These are phyloP conservation scores for Cokeromyces recurvatus DNA, from an alignment of 371 early-diverging fungal species.

Conservation along the genomic window DNA sequence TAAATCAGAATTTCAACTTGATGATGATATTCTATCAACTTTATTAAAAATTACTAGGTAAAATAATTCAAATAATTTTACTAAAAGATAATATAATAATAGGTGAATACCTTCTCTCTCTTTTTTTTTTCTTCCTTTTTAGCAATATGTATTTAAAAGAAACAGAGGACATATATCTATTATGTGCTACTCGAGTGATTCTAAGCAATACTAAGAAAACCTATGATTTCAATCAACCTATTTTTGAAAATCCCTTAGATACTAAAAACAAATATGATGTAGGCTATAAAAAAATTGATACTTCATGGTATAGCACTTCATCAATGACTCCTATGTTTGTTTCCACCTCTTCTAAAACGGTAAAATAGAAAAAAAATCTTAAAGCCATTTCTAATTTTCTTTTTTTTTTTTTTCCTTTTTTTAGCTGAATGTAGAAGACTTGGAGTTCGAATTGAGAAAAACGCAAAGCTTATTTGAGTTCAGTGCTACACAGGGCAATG, in stretches of 20 bases:
- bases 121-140: background rate
- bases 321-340: conserved; percentile 69
- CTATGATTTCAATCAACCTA: conserved; percentile 50
- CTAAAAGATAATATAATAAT: too few relatives aligned
- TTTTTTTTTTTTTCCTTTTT: too few relatives aligned
- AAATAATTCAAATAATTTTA: background rate
- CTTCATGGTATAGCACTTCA: conserved; percentile 51
- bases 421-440: conserved; percentile 11
- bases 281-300: conserved; percentile 49
- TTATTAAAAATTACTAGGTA: conserved; percentile 42
- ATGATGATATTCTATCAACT: conserved; percentile 36
- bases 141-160: conserved; percentile 45
- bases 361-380: too few relatives aligned
- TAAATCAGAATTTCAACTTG: conserved; percentile 28
- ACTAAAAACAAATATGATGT: conserved; percentile 57
- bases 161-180: conserved; percentile 59
- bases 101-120: background rate
- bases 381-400: too few relatives aligned
- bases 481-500: conserved; percentile 34
- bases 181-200: conserved; percentile 57
- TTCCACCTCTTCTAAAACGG: too few relatives aligned
- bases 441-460: conserved; percentile 36
- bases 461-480: conserved; percentile 55
- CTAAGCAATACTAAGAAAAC: conserved; percentile 55
- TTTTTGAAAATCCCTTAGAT: conserved; percentile 59